Percentiles rank a stretch among this genome's conserved stretches.
Conservation (phyloP, 2,329 filamentous ascomycete genomes). For the Canariomyces notabilis region DNA sequence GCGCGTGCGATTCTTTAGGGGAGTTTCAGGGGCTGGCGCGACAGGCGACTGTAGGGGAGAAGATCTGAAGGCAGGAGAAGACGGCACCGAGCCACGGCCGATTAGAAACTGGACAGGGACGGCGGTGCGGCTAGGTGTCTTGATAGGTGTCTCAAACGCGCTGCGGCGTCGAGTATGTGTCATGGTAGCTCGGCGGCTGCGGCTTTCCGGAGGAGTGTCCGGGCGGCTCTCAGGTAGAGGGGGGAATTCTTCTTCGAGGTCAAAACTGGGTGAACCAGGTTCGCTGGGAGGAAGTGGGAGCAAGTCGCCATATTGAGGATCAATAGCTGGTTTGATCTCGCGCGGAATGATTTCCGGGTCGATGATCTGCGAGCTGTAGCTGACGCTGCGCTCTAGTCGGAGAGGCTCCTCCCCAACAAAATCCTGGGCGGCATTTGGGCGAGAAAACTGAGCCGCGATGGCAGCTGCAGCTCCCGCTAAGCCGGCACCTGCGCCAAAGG, state of each 20-base stretch:
- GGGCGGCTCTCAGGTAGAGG: conserved; percentile 57
- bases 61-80: conserved; percentile 37
- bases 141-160: conserved; percentile 40
- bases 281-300: conserved; percentile 59
- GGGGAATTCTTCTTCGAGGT: conserved; percentile 40
- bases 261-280: conserved; percentile 43
- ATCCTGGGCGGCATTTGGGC: conserved; percentile 34
- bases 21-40: conserved; percentile 32
- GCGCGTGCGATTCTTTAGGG: conserved; percentile 35
- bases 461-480: conserved; percentile 47
- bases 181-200: conserved; percentile 27
- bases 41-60: conserved; percentile 33
- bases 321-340: conserved; percentile 59
- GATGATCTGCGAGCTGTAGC: conserved; percentile 35
- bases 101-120: conserved; percentile 54
- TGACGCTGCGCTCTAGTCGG: conserved; percentile 19
- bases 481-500: conserved; percentile 65
- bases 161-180: conserved; percentile 43
- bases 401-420: conserved; percentile 26
- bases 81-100: conserved; percentile 43
- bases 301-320: conserved; percentile 61
- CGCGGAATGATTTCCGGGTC: conserved; percentile 56
- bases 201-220: conserved; percentile 47
- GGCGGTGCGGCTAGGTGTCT: conserved; percentile 53
- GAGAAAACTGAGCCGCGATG: conserved; percentile 27